Evolutionary conservation across 306 rosid species (phyloP).

Genomic region (Abrus pulchellus): DNA sequence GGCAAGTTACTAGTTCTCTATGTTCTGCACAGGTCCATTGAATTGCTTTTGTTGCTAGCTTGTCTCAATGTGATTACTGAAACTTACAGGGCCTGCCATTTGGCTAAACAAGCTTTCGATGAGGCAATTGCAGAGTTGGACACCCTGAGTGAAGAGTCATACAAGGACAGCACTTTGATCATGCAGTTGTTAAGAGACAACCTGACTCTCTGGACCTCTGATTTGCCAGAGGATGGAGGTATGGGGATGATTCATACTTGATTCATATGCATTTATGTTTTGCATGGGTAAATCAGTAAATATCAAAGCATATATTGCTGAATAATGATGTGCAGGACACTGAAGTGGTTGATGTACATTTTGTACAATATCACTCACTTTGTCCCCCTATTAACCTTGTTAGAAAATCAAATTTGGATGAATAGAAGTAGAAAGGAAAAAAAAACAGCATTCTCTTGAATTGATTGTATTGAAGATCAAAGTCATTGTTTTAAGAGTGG

Average conservation of each 20-base stretch:
- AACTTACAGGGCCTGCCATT: slow-evolving; percentile 92
- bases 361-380: slow-evolving; percentile 10
- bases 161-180: slow-evolving; percentile 98
- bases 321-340: slow-evolving; percentile 25
- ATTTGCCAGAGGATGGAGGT: slow-evolving; percentile 99
- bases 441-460: slow-evolving; percentile 4
- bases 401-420: slow-evolving; percentile 37
- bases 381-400: slow-evolving; percentile 20
- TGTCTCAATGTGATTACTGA: slow-evolving; percentile 43
- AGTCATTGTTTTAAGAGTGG: slow-evolving; percentile 20
- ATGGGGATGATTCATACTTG: slow-evolving; percentile 33
- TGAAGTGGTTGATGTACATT: slow-evolving; percentile 37
- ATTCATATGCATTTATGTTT: slow-evolving; percentile 35
- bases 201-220: slow-evolving; percentile 99
- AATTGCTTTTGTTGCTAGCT: slow-evolving; percentile 31
- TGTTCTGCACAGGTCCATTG: slow-evolving; percentile 11
- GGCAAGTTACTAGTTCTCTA: slow-evolving; percentile 55
- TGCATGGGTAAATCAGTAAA: not conserved
- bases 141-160: slow-evolving; percentile 97
- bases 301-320: slow-evolving; percentile 21
- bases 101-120: slow-evolving; percentile 98
- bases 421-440: not conserved
- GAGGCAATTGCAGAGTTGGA: slow-evolving; percentile 99
- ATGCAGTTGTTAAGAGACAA: slow-evolving; percentile 99
- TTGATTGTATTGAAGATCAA: slow-evolving; percentile 7